Evolutionary conservation across 73 alveolate genomes (phyloP).

Genomic region (Paramecium sonneborni): DNA sequence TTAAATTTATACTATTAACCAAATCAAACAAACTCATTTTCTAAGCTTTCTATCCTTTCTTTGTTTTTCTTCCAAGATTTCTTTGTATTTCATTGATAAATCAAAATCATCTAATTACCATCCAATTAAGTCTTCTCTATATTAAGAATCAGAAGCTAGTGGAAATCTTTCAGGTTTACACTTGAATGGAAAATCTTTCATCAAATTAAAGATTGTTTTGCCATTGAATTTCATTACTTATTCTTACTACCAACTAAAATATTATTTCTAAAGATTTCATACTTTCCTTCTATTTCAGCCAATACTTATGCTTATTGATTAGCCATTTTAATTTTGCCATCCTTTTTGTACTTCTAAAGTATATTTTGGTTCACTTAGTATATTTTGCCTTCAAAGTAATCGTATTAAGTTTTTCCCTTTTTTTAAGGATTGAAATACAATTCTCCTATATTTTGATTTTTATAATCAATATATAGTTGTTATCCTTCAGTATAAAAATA

Average conservation of each 20-base stretch:
- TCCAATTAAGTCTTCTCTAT: conserved; percentile 44
- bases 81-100: conserved; percentile 31
- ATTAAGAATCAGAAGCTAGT: conserved; percentile 24
- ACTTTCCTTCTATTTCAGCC: conserved; percentile 42
- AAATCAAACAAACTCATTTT: neutral
- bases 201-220: neutral
- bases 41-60: conserved; percentile 47
- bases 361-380: neutral
- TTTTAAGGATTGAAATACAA: conserved; percentile 8
- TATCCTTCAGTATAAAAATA: conserved; percentile 32
- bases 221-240: neutral
- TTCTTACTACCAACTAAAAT: conserved; percentile 24
- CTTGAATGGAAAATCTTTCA: conserved; percentile 3
- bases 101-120: conserved; percentile 46
- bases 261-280: neutral
- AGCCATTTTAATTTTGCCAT: neutral
- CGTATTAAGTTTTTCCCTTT: conserved; percentile 8
- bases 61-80: neutral
- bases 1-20: neutral
- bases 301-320: neutral
- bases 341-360: neutral
- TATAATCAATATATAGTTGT: neutral
- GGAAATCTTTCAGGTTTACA: neutral
- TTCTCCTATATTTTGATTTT: neutral
- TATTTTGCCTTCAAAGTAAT: conserved; percentile 23